phyloP scores from a whole-genome alignment of 768 basidiomycete genomes.

The Mycena venus region DNA sequence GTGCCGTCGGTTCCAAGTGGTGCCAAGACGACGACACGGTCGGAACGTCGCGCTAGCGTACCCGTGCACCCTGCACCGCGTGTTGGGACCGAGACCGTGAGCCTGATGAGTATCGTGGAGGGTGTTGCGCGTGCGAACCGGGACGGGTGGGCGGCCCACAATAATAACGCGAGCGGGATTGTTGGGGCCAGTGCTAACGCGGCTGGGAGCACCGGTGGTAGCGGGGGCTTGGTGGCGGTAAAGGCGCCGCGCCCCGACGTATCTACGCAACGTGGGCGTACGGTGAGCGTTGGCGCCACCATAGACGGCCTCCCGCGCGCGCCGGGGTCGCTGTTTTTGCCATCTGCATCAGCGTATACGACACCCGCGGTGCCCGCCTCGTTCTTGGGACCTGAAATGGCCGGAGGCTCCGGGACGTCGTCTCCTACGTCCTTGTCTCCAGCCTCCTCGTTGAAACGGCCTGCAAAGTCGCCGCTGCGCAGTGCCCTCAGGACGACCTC shows the following conservation, averaged over 20 bases:
- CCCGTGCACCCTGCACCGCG: slow-evolving; percentile 29
- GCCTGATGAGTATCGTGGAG: slow-evolving; percentile 80
- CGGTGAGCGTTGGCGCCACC: slow-evolving; percentile 27
- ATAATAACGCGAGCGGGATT: slow-evolving; percentile 39
- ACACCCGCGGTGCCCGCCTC: slow-evolving; percentile 25
- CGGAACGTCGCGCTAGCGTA: slow-evolving; percentile 34
- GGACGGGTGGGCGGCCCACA: slow-evolving; percentile 31
- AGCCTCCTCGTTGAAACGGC: slow-evolving; percentile 35
- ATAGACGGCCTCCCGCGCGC: slow-evolving; percentile 44
- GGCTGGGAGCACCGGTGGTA: slow-evolving; percentile 16
- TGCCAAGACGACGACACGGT: background rate
- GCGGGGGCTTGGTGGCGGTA: slow-evolving; percentile 54
- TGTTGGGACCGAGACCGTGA: slow-evolving; percentile 39
- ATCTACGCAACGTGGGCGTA: slow-evolving; percentile 43
- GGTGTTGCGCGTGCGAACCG: slow-evolving; percentile 62
- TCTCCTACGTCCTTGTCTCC: slow-evolving; percentile 20
- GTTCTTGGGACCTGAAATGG: slow-evolving; percentile 15
- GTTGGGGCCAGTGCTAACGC: slow-evolving; percentile 39
- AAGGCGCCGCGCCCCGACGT: slow-evolving; percentile 63
- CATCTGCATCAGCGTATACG: slow-evolving; percentile 9
- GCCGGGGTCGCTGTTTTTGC: slow-evolving; percentile 51
- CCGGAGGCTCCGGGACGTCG: background rate
- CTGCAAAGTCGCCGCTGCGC: slow-evolving; percentile 65
- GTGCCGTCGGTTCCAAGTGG: background rate
- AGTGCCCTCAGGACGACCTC: slow-evolving; percentile 73